Base-by-base conservation (phyloP, 208 protist genomes). In the Acanthamoeba healyi region DNA sequence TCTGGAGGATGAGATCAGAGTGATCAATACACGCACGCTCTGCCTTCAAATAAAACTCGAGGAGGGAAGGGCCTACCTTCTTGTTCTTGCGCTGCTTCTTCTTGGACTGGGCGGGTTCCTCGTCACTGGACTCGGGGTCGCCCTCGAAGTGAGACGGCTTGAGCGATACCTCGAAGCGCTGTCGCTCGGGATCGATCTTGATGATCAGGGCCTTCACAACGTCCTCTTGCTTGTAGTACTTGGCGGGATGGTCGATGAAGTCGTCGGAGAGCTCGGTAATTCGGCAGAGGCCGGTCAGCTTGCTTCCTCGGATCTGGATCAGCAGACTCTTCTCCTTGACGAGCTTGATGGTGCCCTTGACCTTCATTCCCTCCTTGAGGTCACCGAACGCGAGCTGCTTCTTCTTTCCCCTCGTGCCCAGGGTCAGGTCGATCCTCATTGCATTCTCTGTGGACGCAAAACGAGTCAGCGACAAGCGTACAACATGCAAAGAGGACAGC, bases 191-290 rank as follows among this genome's bases (percentile, higher is more conserved):
- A 46, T 94, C 58, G 29, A 84, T 40, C 44, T 95, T 77, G 46
- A 96, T 77, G 36, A 95, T 63, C n/a, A 92, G 26, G 24, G 89
- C 95, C 67, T 95, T 72, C 36, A 97, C 95, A 1, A 29, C 40
- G 36, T 94, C 88, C 42, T 95, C 96, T 3, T 22, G 5, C 72
- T 44, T 56, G 65, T 63, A 79, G 61, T 44, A 94, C 40, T 14
- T 61, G 19, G n/a, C 36, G 24, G 44, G 34, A 44, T 95, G 42
- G 1, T 49, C 34, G 32, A 95, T 44, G 19, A 58, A 91, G 22
- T 93, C 36, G 49, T 95, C 94, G 19, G 87, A 32, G 1, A 95
- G 22, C 61, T 96, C 77, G 22, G 26, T 42, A 7, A 88, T 29
- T 49, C 94, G 94, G 49, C 49, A 91, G 26, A 96, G 49, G 38